A percentile compares a stretch with the other conserved stretches of the same genome.
phyloP scores from a whole-genome alignment of 495 filamentous ascomycete genomes.

The Terfezia boudieri region DNA sequence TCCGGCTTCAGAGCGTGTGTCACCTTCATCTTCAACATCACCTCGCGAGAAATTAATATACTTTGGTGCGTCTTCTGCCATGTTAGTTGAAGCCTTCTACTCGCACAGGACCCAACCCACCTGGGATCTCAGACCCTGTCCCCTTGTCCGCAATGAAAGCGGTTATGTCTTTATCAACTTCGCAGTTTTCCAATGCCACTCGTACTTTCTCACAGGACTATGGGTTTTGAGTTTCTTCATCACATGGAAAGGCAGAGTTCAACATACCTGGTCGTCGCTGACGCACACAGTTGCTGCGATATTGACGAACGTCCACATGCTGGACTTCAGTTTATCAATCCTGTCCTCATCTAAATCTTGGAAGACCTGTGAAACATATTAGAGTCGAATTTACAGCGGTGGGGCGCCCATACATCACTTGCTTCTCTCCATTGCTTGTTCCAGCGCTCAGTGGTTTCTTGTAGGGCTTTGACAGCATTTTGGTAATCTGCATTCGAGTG shows the following conservation, averaged over 20 bases:
- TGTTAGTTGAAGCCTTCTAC: background rate
- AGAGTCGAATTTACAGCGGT: slow-evolving; percentile 1
- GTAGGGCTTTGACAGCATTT: slow-evolving; percentile 68
- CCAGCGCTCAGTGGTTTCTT: slow-evolving; percentile 90
- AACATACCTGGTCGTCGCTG: slow-evolving; percentile 65
- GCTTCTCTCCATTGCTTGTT: slow-evolving; percentile 95
- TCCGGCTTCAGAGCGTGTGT: slow-evolving; percentile 56
- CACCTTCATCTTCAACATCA: slow-evolving; percentile 42
- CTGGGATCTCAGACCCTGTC: slow-evolving; percentile 87
- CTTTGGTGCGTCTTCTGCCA: slow-evolving; percentile 51
- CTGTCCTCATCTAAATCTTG: slow-evolving; percentile 97
- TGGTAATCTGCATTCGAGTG: slow-evolving; percentile 86
- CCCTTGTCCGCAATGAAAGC: slow-evolving; percentile 73
- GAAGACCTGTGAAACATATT: slow-evolving; percentile 44
- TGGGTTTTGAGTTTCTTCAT: background rate
- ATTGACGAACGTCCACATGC: slow-evolving; percentile 93
- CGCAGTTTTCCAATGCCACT: slow-evolving; percentile 82
- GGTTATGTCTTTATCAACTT: slow-evolving; percentile 87
- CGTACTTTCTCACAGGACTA: slow-evolving; percentile 87
- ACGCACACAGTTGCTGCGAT: slow-evolving; percentile 97
- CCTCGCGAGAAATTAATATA: slow-evolving; percentile 98
- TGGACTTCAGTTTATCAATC: slow-evolving; percentile 89
- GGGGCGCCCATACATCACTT: slow-evolving; percentile 41
- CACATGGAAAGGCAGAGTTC: background rate
- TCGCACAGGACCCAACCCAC: slow-evolving; percentile 5